Base-by-base conservation (phyloP, 2,329 filamentous ascomycete species). In the Chaetothyriales sp. region DNA sequence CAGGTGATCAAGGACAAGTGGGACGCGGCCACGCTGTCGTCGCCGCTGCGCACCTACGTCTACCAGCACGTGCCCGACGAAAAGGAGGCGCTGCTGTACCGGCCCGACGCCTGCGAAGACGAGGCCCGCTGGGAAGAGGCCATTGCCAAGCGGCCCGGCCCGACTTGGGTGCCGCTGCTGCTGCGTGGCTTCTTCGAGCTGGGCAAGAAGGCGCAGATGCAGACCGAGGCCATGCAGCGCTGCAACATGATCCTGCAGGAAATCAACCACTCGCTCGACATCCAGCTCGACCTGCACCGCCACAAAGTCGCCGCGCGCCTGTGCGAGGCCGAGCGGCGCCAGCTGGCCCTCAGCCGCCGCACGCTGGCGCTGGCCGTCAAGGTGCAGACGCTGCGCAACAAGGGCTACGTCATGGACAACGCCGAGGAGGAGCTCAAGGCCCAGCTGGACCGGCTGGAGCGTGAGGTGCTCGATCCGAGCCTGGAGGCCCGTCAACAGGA, bases 61-160 rank as follows among this genome's bases (percentile, higher is more conserved):
- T 83, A 83, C 66, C 82, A 82, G 62, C 68, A 75, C 18, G 78
- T 81, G 48, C 72, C 74, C 46, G 57, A 47, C 28, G 73, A 80
- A 46, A 76, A 78, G 18, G 67, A 73, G 53, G 78, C 77, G 1
- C 77, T 80, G 6, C 82, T 80, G 68, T 83, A 77, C 64, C 74
- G 77, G 54, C 78, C 78, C 2, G 69, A 73, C 7, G 65, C 72
- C 2, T 71, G 74, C 50, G 80, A 83, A 55, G 76, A 82, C 55
- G 75, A 77, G 56, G 68, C 70, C 47, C 78, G 78, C 62, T 83
- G 80, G 80, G 80, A 83, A 61, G 77, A 81, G 57, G 80, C 80
- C 15, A 65, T 83, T 46, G 71, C 74, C 33, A 75, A 78, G 59
- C 76, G 80, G 58, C 80, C 80, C 0, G 72, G 68, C 40, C 68